These are phyloP conservation scores for Litsea cubeba DNA, from an alignment of 164 flowering plant species.

Conservation along the genomic window DNA sequence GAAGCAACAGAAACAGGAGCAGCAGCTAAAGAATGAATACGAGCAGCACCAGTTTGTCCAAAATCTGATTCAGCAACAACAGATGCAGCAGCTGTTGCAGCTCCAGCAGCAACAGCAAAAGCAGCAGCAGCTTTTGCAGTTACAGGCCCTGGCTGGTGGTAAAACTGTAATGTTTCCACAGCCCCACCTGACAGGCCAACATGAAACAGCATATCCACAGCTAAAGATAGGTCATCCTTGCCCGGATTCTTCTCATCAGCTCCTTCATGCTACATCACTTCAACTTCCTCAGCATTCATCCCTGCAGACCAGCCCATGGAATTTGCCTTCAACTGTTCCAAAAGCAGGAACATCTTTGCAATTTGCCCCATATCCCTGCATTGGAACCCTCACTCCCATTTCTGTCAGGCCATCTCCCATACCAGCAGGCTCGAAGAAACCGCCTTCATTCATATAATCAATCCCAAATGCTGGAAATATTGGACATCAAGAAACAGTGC, in stretches of 20 bases:
- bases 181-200: conserved; percentile 48
- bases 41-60: conserved; percentile 55
- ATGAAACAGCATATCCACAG: conserved; percentile 43
- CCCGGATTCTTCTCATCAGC: conserved; percentile 65
- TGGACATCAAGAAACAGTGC: conserved; percentile 43
- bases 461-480: conserved; percentile 59
- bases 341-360: conserved; percentile 73
- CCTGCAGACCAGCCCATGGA: conserved; percentile 80
- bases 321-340: conserved; percentile 37
- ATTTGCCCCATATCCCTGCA: conserved; percentile 66
- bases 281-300: conserved; percentile 73
- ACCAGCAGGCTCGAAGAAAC: conserved; percentile 77
- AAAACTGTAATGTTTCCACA: conserved; percentile 58
- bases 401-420: conserved; percentile 79
- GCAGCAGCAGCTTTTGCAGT: not conserved
- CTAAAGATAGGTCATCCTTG: conserved; percentile 51
- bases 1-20: conserved; percentile 46
- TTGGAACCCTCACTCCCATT: conserved; percentile 75
- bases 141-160: conserved; percentile 47
- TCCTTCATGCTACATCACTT: conserved; percentile 60
- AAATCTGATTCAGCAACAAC: conserved; percentile 41
- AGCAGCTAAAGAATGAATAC: conserved; percentile 42
- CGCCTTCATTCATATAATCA: conserved; percentile 43
- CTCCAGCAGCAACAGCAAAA: conserved; percentile 10
- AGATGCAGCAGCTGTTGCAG: conserved; percentile 29